Conservation (phyloP, 2,329 filamentous ascomycete genomes). For the Pseudocercospora cruenta region DNA sequence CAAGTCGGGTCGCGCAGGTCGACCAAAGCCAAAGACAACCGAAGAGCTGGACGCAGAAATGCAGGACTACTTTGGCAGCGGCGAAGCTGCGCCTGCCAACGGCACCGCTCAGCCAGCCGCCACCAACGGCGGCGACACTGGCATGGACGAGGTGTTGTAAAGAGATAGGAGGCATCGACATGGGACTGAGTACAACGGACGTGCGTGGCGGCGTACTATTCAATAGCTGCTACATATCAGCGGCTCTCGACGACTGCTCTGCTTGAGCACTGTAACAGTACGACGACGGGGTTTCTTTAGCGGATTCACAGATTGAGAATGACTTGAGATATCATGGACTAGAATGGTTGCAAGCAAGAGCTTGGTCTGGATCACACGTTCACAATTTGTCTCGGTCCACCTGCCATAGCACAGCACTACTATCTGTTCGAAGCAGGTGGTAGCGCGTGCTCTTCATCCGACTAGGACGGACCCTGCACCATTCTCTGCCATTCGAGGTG, state of each 20-base stretch:
- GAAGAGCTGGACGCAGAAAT: constrained; percentile 98
- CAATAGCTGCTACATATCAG: background rate
- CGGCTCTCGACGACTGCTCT: background rate
- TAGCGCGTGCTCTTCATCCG: background rate
- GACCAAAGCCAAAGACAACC: constrained; percentile 79
- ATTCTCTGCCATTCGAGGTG: background rate
- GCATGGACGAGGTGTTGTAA: constrained; percentile 62
- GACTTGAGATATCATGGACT: constrained; percentile 13
- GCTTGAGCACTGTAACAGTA: constrained; percentile 14
- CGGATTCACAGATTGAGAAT: constrained; percentile 13
- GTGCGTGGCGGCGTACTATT: constrained; percentile 7
- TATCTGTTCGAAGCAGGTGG: background rate
- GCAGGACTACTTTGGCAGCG: constrained; percentile 83
- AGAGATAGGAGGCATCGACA: constrained; percentile 18
- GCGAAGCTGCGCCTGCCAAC: constrained; percentile 49
- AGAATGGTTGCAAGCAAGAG: constrained; percentile 5
- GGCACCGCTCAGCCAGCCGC: constrained; percentile 52
- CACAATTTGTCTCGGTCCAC: constrained; percentile 3
- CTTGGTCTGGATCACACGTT: background rate
- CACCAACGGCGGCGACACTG: constrained; percentile 54
- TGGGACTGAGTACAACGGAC: background rate
- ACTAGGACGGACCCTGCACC: background rate
- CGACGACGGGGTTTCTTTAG: constrained; percentile 8
- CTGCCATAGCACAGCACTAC: background rate
- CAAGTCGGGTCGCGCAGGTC: constrained; percentile 65